A percentile compares a stretch with the other conserved stretches of the same genome.
These are phyloP conservation scores for Agaricus sinodeliciosus DNA, from an alignment of 768 basidiomycete genomes.

Conservation along the genomic window DNA sequence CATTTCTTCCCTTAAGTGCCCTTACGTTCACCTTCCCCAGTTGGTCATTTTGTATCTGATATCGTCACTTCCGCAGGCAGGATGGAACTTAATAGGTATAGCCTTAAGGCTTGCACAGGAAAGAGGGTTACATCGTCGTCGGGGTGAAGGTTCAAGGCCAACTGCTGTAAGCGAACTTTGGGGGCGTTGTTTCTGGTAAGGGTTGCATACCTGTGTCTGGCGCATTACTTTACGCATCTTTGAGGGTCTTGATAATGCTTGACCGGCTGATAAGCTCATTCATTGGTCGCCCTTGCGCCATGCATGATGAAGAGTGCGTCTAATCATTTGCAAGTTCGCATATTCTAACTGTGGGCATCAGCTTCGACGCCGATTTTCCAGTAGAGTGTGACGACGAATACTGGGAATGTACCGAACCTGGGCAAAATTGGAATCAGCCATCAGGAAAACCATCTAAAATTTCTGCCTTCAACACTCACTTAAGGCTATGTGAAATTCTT, in stretches of 20 bases:
- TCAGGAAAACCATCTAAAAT: conserved; percentile 46
- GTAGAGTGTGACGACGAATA: conserved; percentile 51
- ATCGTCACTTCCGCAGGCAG: conserved; percentile 41
- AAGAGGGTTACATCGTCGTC: conserved; percentile 52
- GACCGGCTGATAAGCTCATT: conserved; percentile 35
- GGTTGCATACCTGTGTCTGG: background rate
- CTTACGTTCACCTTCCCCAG: conserved; percentile 13
- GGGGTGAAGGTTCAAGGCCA: conserved; percentile 23
- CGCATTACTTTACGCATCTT: background rate
- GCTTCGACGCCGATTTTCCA: conserved; percentile 61
- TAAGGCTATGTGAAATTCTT: conserved; percentile 59
- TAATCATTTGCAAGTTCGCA: background rate
- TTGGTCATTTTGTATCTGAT: conserved; percentile 26
- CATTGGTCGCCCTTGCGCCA: conserved; percentile 59
- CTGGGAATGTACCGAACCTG: conserved; percentile 39
- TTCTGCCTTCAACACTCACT: conserved; percentile 42
- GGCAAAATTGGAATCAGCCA: conserved; percentile 56
- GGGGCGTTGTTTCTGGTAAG: conserved; percentile 52
- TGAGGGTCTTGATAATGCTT: conserved; percentile 24
- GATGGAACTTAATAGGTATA: conserved; percentile 51
- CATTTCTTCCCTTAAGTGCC: background rate
- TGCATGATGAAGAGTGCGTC: conserved; percentile 67
- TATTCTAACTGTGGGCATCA: conserved; percentile 16
- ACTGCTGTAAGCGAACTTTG: conserved; percentile 51
- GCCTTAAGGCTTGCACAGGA: conserved; percentile 60